These are phyloP conservation scores for Colletotrichum sp. DNA, from an alignment of 2,329 filamentous ascomycete genomes.

Conservation along the genomic window DNA sequence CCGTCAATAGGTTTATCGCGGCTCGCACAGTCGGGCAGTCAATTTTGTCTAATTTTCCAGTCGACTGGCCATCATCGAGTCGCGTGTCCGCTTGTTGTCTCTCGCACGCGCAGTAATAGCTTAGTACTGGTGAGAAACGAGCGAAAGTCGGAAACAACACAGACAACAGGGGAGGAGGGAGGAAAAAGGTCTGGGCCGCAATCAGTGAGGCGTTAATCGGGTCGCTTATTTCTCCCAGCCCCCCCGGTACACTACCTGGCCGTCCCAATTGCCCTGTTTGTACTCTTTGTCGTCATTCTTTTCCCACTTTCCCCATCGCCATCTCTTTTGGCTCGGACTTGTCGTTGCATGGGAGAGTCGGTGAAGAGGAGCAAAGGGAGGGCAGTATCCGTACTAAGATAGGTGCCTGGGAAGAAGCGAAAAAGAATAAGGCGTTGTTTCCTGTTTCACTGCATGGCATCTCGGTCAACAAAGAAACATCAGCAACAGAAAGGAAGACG, in stretches of 20 bases:
- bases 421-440: neutral
- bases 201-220: conserved; percentile 3
- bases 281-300: conserved; percentile 15
- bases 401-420: neutral
- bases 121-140: neutral
- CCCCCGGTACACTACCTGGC: neutral
- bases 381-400: neutral
- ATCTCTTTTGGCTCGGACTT: neutral
- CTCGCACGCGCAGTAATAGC: neutral
- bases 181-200: neutral
- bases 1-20: neutral
- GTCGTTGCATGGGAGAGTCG: neutral
- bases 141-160: neutral
- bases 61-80: neutral
- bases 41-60: neutral
- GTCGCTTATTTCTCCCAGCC: conserved; percentile 12
- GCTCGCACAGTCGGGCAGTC: neutral
- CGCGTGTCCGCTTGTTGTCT: neutral
- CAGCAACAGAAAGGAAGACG: neutral
- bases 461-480: conserved; percentile 12
- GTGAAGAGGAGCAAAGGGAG: neutral
- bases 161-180: neutral
- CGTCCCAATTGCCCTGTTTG: neutral
- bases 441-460: neutral
- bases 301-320: neutral